Percentiles rank a stretch among this genome's conserved stretches.
Conservation (phyloP, 768 basidiomycete species). For the Cystofilobasidium bisporidii region DNA sequence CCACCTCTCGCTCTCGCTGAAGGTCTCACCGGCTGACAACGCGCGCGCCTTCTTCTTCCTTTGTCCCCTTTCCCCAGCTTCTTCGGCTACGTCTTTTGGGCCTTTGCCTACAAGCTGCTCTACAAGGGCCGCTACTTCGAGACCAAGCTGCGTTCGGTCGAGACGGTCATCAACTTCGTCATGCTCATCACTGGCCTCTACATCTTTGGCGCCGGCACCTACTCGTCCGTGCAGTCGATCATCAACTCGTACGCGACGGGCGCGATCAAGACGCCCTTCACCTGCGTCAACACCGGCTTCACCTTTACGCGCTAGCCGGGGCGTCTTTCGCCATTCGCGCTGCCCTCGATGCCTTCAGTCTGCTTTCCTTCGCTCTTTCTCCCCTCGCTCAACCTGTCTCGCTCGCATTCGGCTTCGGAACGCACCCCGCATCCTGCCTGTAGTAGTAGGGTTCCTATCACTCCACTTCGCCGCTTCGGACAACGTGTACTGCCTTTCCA, state of each 20-base stretch:
- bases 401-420: no score
- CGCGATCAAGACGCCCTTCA: conserved; percentile 31
- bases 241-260: conserved; percentile 28
- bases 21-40: background rate
- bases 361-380: no score
- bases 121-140: conserved; percentile 26
- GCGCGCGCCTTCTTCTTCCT: background rate
- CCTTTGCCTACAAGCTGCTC: conserved; percentile 25
- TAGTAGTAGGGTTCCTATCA: no score
- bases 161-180: conserved; percentile 29
- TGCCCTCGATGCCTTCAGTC: no score
- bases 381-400: no score
- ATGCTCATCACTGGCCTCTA: conserved; percentile 13
- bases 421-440: no score
- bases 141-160: conserved; percentile 8
- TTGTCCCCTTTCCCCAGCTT: background rate
- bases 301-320: background rate
- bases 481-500: no score
- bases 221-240: conserved; percentile 30
- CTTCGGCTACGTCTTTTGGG: conserved; percentile 29
- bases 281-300: conserved; percentile 30
- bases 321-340: no score
- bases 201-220: conserved; percentile 9
- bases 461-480: no score
- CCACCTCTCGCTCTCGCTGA: background rate